Base-by-base conservation (phyloP, 177 flowering plant genomes). In the Telopea speciosissima region DNA sequence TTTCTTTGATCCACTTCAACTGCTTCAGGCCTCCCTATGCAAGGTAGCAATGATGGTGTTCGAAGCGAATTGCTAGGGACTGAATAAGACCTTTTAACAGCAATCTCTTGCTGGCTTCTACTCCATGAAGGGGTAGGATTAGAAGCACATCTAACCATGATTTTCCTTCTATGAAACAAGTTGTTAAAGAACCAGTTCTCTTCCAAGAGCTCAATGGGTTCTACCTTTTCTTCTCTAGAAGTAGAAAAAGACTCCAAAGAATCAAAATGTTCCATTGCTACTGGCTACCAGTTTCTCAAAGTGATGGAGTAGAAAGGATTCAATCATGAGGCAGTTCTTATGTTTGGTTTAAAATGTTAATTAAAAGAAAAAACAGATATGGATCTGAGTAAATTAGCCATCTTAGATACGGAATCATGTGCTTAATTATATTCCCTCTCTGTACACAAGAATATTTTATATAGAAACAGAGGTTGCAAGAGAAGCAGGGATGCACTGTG, bases 121-220 rank as follows among this genome's bases (percentile, higher is more conserved):
- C 26, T 71, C 8, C 77, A 63, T 22, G 85, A 79, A 68, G 85
- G 71, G 64, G 77, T 77, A 68, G 85, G 84, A 79, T 84, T 86
- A 76, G 86, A 81, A 65, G 66, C 68, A 45, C 82, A 86, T 52
- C 86, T 81, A 1, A 68, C n/a, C 72, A 81, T 79, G 58, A 70
- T 72, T 65, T 65, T 45, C 65, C 62, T 80, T 54, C 76, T 72
- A 7, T 73, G 13, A 16, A 92, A 74, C 78, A 79, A 78, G 80
- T 85, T 90, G 1, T 81, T 82, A 73, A 82, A 90, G 75, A 89
- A 92, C 97, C 96, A 92, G 60, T 70, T 67, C 61, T 86, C 88
- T 33, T 91, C 97, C 63, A 87, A 70, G 12, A 88, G 85, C 70
- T 84, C 81, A 66, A 74, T 62, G 59, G 77, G 52, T 65, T 68